Conservation (phyloP, 2,329 filamentous ascomycete species). For the Orbilia ellipsospora region DNA sequence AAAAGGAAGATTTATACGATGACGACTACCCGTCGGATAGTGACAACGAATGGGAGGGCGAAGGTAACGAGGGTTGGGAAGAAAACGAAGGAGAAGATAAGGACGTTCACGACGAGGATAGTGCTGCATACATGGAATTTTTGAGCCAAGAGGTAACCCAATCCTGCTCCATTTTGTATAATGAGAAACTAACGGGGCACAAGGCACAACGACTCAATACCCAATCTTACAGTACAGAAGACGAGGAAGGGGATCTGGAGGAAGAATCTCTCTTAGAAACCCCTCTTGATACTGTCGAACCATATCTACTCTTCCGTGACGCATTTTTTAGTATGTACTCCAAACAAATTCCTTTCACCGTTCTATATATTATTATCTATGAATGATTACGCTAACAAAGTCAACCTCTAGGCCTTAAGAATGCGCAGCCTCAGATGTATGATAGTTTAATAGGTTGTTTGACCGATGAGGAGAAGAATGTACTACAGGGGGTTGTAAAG, state of each 20-base stretch:
- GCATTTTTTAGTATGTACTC: constrained; percentile 78
- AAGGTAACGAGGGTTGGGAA: constrained; percentile 80
- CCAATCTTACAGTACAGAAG: constrained; percentile 65
- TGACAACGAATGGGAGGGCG: constrained; percentile 77
- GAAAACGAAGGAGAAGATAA: constrained; percentile 76
- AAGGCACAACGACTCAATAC: constrained; percentile 85
- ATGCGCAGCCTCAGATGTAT: constrained; percentile 91
- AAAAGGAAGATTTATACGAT: constrained; percentile 86
- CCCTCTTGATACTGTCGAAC: constrained; percentile 92
- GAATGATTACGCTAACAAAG: constrained; percentile 59
- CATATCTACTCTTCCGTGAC: constrained; percentile 87
- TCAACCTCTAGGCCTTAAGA: constrained; percentile 76
- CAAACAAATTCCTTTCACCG: not conserved
- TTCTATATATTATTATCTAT: too few species aligned
- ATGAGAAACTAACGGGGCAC: not conserved
- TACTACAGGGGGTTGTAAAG: constrained; percentile 81
- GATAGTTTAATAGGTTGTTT: constrained; percentile 81
- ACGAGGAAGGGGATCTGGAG: constrained; percentile 86
- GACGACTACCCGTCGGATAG: constrained; percentile 69
- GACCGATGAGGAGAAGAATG: constrained; percentile 79
- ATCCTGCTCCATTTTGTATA: not conserved
- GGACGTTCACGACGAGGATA: constrained; percentile 79
- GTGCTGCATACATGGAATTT: constrained; percentile 94
- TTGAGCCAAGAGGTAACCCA: constrained; percentile 66
- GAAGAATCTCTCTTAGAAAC: constrained; percentile 93